A percentile compares a stretch with the other conserved stretches of the same genome.
Conservation (phyloP, 345 rosid genomes). For the Microthlaspi erraticum region DNA sequence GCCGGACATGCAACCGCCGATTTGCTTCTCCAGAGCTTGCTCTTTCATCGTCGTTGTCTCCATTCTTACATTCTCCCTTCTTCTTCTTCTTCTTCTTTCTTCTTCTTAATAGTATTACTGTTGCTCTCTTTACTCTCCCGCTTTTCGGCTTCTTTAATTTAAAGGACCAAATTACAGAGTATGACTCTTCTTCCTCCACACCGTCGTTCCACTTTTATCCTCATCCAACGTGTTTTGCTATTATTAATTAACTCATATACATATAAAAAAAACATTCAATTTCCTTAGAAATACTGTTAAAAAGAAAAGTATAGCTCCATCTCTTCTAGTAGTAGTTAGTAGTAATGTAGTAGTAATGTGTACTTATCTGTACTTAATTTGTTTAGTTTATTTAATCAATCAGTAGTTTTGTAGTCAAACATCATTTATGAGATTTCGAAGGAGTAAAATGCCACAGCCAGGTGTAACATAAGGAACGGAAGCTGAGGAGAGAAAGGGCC, state of each 20-base stretch:
- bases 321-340: too few relatives aligned
- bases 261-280: background rate
- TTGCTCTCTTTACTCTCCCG: conserved; percentile 56
- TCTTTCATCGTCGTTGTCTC: conserved; percentile 27
- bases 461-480: background rate
- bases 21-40: conserved; percentile 53
- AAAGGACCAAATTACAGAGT: too few relatives aligned
- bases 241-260: too few relatives aligned
- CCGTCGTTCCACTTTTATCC: too few relatives aligned
- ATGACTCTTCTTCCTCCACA: conserved; percentile 46
- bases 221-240: too few relatives aligned
- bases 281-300: too few relatives aligned
- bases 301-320: too few relatives aligned
- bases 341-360: too few relatives aligned
- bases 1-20: conserved; percentile 96
- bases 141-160: conserved; percentile 25
- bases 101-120: background rate
- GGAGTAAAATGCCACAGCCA: background rate
- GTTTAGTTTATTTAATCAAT: too few relatives aligned
- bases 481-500: conserved; percentile 16
- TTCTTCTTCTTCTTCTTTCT: conserved; percentile 21
- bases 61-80: conserved; percentile 40
- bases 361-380: too few relatives aligned
- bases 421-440: too few relatives aligned
- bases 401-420: too few relatives aligned